Evolutionary conservation across 495 filamentous ascomycete genomes (phyloP).

Genomic region (Sordaria brevicollis): DNA sequence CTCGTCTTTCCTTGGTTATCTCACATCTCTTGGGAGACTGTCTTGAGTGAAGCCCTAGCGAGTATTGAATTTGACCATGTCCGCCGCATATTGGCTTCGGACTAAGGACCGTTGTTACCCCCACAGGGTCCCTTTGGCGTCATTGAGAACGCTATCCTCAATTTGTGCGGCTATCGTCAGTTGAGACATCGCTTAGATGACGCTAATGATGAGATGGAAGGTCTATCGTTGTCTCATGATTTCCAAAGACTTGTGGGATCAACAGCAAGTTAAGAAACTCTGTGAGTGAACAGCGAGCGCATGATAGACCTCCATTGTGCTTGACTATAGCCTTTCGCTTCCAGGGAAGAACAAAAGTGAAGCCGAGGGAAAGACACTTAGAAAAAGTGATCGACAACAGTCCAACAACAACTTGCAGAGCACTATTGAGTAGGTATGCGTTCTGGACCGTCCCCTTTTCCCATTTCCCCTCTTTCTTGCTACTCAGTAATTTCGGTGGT

Average conservation of each 20-base stretch:
- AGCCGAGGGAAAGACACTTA: not conserved
- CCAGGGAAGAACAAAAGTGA: not conserved
- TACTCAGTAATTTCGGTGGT: no score
- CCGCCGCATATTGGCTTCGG: not conserved
- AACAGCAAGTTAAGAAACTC: not conserved
- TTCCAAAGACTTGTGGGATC: not conserved
- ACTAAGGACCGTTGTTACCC: not conserved
- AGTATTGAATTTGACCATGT: not conserved
- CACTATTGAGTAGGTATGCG: not conserved
- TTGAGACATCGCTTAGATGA: not conserved
- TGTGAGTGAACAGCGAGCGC: not conserved
- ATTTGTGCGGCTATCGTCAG: not conserved
- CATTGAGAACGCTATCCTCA: not conserved
- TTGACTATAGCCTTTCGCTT: not conserved
- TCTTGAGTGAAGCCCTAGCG: not conserved
- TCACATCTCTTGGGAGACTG: not conserved
- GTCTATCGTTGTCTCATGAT: no score
- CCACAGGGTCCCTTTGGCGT: not conserved
- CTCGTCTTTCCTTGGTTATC: not conserved
- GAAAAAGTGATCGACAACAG: not conserved
- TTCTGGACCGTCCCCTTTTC: not conserved
- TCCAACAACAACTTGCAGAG: not conserved
- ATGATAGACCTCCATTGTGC: not conserved
- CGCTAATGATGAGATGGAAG: not conserved
- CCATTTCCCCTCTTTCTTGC: not conserved